Base-by-base conservation (phyloP, 83 land plant genomes). In the Isoetes engelmannii region DNA sequence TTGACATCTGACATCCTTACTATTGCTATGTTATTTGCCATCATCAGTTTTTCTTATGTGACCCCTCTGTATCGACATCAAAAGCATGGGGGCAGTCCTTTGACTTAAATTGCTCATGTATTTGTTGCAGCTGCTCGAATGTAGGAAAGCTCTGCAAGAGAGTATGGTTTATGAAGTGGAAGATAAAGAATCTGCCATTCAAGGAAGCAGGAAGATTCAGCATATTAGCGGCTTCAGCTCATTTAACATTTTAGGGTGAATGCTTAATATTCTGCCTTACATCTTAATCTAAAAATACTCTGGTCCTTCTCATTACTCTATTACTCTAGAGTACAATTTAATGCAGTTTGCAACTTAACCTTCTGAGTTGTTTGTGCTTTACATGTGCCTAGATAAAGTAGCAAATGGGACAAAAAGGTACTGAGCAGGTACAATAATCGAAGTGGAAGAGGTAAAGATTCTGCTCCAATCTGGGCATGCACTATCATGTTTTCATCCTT, bases 361-460 rank as follows among this genome's bases (percentile, higher is more conserved):
- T 8, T 58, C 47, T 4, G 44, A 44, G 6, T 6, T 69, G 10
- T 6, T 53, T 56, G 63, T 69, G 72, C 12, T 55, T 5, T 55
- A 20, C 67, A n/a, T n/a, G n/a, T n/a, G n/a, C n/a, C n/a, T n/a
- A 83, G 78, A 89, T 54, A 74, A 78, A 64, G 93, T 90, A 47
- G 90, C 93, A 5, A 79, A 65, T 15, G 47, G 77, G 20, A 20
- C 55, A n/a, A 44, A 61, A 5, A 18, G 42, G 51, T 44, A 48
- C 10, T 10, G 18, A 47, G 15, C 51, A 61, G 67, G 89, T 74
- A 86, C 84, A 6, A 80, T 81, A 10, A 63, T 82, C 10, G 82
- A 94, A 77, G 93, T 94, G 6, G 91, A 94, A 72, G 85, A 94
- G 70, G 81, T 84, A 50, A 90, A 94, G 77, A 69, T 77, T 42